Evolutionary conservation across 805 yeast species (phyloP), one percentile per base, ranked within the genome.

Genomic region (Ogataea nonfermentans): DNA sequence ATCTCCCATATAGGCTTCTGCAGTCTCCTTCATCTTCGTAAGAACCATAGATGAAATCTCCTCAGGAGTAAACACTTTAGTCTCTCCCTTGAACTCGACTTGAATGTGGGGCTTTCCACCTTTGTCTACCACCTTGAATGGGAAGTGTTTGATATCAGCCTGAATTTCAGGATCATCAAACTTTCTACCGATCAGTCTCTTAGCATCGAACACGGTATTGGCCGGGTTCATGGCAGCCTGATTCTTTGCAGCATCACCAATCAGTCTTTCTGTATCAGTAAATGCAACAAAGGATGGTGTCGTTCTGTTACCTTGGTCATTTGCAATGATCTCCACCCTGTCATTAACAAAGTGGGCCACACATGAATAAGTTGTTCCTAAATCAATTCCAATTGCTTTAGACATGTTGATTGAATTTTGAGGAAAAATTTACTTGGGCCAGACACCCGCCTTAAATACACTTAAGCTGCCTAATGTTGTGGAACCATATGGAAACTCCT

Each of bases 261-360:
- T 85, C 58, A 88, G 75, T 71, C 96, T 81, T 73, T 89, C 97
- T 40, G 84, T 78, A 56, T 84, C 93, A 34, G 95, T 86, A 75
- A 89, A 89, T 30, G 96, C 96, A 40, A 90, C 97, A 63, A 84
- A 90, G 17, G 96, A 90, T 41, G 97, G 96, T 37, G 97, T 90
- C 40, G 90, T 89, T 76, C 97, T 85, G 80, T 90, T 89, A 80
- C 97, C 97, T 74, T 90, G 97, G 69, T 90, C 97, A 66, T 90
- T 90, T 59, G 97, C 96, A 63, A 89, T 85, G 67, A 89, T 90
- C 71, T 90, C 97, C 38, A 90, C 97, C 64, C 85, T 77, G 55
- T 91, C 95, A 62, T 85, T 85, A 58, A 88, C 75, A 75, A 88
- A 88, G 63, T 88, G 95, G 57, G 95, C 96, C 49, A 89, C 96